A percentile compares a stretch with the other conserved stretches of the same genome.
Evolutionary conservation across 2,329 filamentous ascomycete genomes (phyloP).

Genomic region (Epichloe brachyelytri): DNA sequence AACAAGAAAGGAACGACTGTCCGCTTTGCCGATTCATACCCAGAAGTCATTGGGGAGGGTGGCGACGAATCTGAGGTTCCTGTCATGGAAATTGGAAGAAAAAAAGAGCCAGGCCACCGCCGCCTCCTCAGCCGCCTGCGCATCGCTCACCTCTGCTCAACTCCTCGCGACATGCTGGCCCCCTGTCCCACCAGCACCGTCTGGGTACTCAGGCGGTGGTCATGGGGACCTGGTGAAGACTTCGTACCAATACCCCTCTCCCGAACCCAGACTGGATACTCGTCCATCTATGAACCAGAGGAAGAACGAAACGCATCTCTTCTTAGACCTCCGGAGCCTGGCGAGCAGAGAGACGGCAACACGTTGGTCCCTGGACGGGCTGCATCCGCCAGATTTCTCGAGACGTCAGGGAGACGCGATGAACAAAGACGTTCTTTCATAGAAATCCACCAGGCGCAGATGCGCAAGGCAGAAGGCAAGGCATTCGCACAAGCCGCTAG

Average conservation of each 20-base stretch:
- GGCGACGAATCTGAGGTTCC: constrained; percentile 74
- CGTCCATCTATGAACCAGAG: constrained; percentile 18
- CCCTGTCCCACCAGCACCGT: neutral
- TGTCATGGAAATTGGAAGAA: constrained; percentile 55
- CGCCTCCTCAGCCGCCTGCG: constrained; percentile 12
- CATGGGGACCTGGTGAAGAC: constrained; percentile 20
- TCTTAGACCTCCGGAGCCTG: neutral
- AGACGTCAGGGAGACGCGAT: constrained; percentile 28
- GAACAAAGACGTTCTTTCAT: constrained; percentile 46
- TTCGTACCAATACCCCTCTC: constrained; percentile 42
- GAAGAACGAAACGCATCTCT: constrained; percentile 1
- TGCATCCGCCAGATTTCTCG: constrained; percentile 29
- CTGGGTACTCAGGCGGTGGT: constrained; percentile 1
- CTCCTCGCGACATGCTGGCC: constrained; percentile 1
- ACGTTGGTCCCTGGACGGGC: constrained; percentile 20
- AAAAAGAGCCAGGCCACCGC: constrained; percentile 30
- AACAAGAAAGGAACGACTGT: constrained; percentile 59
- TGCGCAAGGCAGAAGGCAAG: constrained; percentile 46
- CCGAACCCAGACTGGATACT: constrained; percentile 45
- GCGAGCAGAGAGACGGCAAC: constrained; percentile 4
- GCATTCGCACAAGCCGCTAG: constrained; percentile 40
- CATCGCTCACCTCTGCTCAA: constrained; percentile 2
- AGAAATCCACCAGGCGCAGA: constrained; percentile 44
- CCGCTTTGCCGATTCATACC: constrained; percentile 57
- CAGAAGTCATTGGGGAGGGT: constrained; percentile 79